These are phyloP conservation scores for Hirsutella thompsonii DNA, from an alignment of 2,329 filamentous ascomycete species.

Conservation along the genomic window DNA sequence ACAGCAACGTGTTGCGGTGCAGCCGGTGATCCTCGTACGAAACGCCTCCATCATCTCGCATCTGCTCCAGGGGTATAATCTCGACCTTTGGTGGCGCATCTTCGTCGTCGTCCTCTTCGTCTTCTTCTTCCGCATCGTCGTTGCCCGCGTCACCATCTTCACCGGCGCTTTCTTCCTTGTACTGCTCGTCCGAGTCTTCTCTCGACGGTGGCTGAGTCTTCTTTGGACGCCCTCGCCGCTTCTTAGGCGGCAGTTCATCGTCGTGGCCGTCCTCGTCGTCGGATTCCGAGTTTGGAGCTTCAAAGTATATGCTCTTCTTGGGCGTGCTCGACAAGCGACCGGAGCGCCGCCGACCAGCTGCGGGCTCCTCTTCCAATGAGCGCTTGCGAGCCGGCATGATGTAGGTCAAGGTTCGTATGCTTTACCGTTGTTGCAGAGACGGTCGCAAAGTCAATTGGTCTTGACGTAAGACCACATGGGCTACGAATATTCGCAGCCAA, in stretches of 20 bases:
- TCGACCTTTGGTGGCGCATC: conserved; percentile 20
- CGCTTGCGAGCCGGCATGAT: conserved; percentile 28
- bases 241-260: conserved; percentile 10
- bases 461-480: no score
- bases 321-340: conserved; percentile 29
- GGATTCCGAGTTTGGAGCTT: conserved; percentile 8
- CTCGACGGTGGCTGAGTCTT: conserved; percentile 9
- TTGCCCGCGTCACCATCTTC: conserved; percentile 10
- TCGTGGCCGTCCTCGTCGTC: conserved; percentile 1
- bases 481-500: not conserved
- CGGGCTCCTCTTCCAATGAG: conserved; percentile 13
- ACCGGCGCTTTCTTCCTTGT: conserved; percentile 8
- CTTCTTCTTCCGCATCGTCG: conserved; percentile 14
- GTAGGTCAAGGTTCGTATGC: not conserved
- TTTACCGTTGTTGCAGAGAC: not conserved
- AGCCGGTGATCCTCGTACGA: conserved; percentile 38
- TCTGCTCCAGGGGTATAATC: conserved; percentile 21
- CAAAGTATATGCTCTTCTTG: conserved; percentile 40
- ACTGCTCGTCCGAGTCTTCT: conserved; percentile 13
- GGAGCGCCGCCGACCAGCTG: conserved; percentile 30
- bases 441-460: not conserved
- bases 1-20: conserved; percentile 45
- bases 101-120: conserved; percentile 23
- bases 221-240: conserved; percentile 13
- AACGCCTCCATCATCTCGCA: conserved; percentile 19